Conservation (phyloP, 352 stramenopile species). For the Pythium grandisporangium region DNA sequence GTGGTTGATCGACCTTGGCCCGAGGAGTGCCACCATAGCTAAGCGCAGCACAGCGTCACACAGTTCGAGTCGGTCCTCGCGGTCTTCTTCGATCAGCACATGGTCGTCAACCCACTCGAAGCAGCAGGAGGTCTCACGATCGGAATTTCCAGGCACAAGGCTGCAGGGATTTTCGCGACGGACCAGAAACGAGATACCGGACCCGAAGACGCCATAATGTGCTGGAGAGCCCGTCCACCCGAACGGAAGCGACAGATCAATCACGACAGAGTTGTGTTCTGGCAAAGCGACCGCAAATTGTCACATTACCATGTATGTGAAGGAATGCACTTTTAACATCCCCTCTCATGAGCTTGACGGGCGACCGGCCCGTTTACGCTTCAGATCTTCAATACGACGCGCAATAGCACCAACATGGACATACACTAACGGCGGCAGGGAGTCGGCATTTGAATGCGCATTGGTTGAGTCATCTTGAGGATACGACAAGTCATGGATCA, state of each 20-base stretch:
- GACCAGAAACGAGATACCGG: slow-evolving; percentile 10
- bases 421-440: not conserved
- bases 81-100: slow-evolving; percentile 10
- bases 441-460: not conserved
- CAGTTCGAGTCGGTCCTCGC: not conserved
- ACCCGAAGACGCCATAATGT: slow-evolving; percentile 7
- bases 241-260: slow-evolving; percentile 10
- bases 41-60: slow-evolving; percentile 5
- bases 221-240: slow-evolving; percentile 11
- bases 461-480: not conserved
- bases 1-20: slow-evolving; percentile 8
- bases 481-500: slow-evolving; percentile 1
- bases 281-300: not conserved
- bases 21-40: slow-evolving; percentile 8
- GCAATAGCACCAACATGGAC: not conserved
- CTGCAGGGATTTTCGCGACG: slow-evolving; percentile 3
- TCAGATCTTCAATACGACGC: slow-evolving; percentile 1
- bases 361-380: not conserved
- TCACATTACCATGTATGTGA: not conserved
- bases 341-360: slow-evolving; percentile 1
- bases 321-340: slow-evolving; percentile 3
- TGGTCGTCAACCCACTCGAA: slow-evolving; percentile 18
- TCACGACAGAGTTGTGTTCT: not conserved
- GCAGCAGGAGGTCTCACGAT: slow-evolving; percentile 10
- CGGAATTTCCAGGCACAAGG: not conserved